These are phyloP conservation scores for Botrytis fragariae DNA, from an alignment of 2,329 filamentous ascomycete species.

Conservation along the genomic window DNA sequence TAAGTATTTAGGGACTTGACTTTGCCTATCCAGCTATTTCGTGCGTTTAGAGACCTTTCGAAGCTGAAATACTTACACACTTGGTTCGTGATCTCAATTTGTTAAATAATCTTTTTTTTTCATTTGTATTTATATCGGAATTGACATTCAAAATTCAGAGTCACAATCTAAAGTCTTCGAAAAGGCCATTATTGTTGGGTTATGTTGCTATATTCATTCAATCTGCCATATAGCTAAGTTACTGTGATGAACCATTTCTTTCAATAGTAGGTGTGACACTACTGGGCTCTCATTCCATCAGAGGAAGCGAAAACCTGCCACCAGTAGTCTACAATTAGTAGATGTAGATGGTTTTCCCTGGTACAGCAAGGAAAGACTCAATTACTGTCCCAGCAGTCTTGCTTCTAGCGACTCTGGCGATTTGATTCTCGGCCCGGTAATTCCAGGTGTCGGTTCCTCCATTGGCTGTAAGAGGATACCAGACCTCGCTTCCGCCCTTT, in stretches of 20 bases:
- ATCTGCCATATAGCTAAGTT: background rate
- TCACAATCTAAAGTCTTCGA: background rate
- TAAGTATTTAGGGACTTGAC: background rate
- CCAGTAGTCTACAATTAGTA: background rate
- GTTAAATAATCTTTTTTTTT: too few relatives aligned
- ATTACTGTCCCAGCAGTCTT: background rate
- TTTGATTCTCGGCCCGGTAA: background rate
- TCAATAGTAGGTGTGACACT: background rate
- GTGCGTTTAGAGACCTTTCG: background rate
- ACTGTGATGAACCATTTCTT: background rate
- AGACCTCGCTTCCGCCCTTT: constrained; percentile 7
- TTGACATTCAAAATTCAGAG: too few relatives aligned
- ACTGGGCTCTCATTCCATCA: background rate
- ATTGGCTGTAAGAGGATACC: background rate
- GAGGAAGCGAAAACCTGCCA: background rate
- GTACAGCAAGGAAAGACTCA: constrained; percentile 8
- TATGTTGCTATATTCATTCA: background rate
- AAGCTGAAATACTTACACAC: too few relatives aligned
- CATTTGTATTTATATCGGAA: too few relatives aligned
- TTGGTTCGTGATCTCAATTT: too few relatives aligned
- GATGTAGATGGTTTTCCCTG: background rate
- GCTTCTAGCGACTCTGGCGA: constrained; percentile 8
- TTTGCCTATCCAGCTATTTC: background rate
- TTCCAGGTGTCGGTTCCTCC: constrained; percentile 10
- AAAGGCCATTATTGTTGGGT: background rate